Percentiles rank a stretch among this genome's conserved stretches.
Evolutionary conservation across 768 basidiomycete species (phyloP).

Genomic region (Lentinula boryana): DNA sequence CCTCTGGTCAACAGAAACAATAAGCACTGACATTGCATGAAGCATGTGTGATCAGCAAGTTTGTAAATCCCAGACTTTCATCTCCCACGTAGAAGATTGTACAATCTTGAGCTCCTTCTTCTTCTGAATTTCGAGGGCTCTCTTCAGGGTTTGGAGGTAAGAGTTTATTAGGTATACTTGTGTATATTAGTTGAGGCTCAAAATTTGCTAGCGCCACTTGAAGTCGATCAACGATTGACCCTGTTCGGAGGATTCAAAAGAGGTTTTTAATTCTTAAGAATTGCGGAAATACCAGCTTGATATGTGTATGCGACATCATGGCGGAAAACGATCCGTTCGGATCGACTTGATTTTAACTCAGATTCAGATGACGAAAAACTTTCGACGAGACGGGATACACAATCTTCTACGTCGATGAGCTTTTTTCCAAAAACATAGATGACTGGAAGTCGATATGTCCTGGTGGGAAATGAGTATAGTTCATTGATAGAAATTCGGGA

Average conservation of each 20-base stretch:
- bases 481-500: neutral
- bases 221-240: slow-evolving; percentile 12
- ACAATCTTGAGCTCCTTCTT: neutral
- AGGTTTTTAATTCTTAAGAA: neutral
- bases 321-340: slow-evolving; percentile 43
- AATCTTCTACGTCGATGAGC: slow-evolving; percentile 48
- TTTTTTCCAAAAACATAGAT: slow-evolving; percentile 88
- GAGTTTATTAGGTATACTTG: slow-evolving; percentile 22
- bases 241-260: neutral
- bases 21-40: slow-evolving; percentile 44
- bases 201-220: slow-evolving; percentile 17
- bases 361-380: slow-evolving; percentile 19
- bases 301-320: slow-evolving; percentile 80
- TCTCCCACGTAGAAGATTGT: slow-evolving; percentile 60
- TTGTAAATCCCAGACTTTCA: slow-evolving; percentile 76
- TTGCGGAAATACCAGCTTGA: slow-evolving; percentile 39
- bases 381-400: slow-evolving; percentile 24
- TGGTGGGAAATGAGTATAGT: slow-evolving; percentile 22
- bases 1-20: neutral
- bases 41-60: slow-evolving; percentile 81
- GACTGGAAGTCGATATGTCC: slow-evolving; percentile 83
- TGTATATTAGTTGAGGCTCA: slow-evolving; percentile 28
- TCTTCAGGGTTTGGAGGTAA: slow-evolving; percentile 6
- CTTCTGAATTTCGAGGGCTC: neutral
- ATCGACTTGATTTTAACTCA: neutral